Conservation (phyloP, 73 alveolate genomes). For the Paramecium biaurelia region DNA sequence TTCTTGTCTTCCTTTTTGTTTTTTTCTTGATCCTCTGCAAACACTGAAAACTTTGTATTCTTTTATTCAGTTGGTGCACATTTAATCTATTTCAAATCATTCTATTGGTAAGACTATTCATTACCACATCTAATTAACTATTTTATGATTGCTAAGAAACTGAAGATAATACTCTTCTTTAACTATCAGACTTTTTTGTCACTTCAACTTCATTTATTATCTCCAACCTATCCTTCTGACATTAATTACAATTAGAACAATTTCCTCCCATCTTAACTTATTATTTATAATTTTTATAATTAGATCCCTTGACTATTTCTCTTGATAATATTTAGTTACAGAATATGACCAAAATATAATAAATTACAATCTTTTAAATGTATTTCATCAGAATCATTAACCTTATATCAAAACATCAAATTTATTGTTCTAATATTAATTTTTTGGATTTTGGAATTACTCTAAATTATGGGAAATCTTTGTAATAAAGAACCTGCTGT, state of each 20-base stretch:
- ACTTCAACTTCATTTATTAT: not conserved
- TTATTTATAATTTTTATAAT: not conserved
- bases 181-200: not conserved
- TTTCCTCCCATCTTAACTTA: conserved; percentile 5
- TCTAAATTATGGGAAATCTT: not conserved
- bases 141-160: not conserved
- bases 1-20: not conserved
- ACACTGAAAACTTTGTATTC: conserved; percentile 33
- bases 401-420: not conserved
- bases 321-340: not conserved
- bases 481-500: not conserved
- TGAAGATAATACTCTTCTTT: not conserved
- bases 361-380: not conserved
- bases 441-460: not conserved
- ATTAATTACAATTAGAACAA: conserved; percentile 29
- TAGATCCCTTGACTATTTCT: not conserved
- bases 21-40: not conserved
- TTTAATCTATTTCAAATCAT: not conserved
- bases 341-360: not conserved
- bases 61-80: not conserved
- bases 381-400: not conserved
- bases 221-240: not conserved
- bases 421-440: not conserved
- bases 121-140: not conserved
- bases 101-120: not conserved